phyloP scores from a whole-genome alignment of 2,329 filamentous ascomycete species.

The Aspergillus vadensis region DNA sequence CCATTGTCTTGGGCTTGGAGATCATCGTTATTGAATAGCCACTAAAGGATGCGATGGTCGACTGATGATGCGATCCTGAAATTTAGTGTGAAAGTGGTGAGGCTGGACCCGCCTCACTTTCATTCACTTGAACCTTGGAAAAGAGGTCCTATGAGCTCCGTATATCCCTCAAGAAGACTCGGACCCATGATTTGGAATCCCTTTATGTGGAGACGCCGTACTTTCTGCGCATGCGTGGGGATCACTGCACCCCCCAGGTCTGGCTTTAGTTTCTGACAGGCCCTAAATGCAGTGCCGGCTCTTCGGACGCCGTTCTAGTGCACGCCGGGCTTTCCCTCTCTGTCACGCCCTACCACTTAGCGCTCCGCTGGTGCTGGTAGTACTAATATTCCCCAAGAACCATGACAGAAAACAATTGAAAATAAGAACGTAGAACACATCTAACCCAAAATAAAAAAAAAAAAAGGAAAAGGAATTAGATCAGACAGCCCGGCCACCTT shows the following conservation, averaged over 20 bases:
- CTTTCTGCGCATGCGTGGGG: neutral
- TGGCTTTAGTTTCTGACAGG: neutral
- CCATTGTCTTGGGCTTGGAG: neutral
- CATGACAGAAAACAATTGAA: neutral
- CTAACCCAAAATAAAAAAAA: neutral
- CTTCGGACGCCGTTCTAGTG: neutral
- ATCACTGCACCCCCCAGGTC: neutral
- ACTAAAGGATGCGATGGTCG: neutral
- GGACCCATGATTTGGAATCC: slow-evolving; percentile 3
- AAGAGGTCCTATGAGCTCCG: neutral
- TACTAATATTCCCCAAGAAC: neutral
- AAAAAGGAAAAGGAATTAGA: neutral
- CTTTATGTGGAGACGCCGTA: neutral
- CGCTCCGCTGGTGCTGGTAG: neutral
- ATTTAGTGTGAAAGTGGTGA: neutral
- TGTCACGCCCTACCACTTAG: neutral
- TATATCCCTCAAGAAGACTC: neutral
- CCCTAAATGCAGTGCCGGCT: neutral
- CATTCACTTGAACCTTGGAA: neutral
- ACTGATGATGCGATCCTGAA: neutral
- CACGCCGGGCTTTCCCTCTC: neutral
- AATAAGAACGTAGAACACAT: neutral
- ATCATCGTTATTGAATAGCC: neutral
- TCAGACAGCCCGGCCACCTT: neutral
- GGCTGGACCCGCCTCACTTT: slow-evolving; percentile 13